Percentiles rank a stretch among this genome's conserved stretches.
Evolutionary conservation across 305 asterid species (phyloP).

Genomic region (Andrographis paniculata): DNA sequence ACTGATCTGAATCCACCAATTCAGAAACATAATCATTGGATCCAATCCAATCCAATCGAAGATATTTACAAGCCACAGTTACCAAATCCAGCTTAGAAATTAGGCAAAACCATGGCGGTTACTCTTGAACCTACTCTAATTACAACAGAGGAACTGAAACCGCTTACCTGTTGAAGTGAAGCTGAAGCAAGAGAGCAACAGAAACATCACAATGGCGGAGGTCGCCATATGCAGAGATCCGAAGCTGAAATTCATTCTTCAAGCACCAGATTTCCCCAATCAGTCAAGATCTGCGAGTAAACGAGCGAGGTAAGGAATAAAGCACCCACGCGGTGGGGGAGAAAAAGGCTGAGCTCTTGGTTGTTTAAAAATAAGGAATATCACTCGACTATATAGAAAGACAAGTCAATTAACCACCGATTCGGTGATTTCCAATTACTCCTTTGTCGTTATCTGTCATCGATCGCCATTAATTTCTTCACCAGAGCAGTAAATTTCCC

Average conservation of each 20-base stretch:
- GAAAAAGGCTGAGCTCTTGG: slow-evolving; percentile 27
- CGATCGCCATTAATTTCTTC: too few species aligned
- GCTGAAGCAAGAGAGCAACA: slow-evolving; percentile 49
- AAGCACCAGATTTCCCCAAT: neutral
- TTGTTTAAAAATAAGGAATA: slow-evolving; percentile 2
- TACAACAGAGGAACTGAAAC: neutral
- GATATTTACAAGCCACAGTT: too few species aligned
- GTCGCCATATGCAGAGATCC: slow-evolving; percentile 29
- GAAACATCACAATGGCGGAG: slow-evolving; percentile 22
- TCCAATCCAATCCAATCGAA: neutral
- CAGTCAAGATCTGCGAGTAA: slow-evolving; percentile 28
- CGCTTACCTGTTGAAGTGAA: slow-evolving; percentile 45
- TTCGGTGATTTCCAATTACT: too few species aligned
- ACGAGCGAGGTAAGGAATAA: neutral
- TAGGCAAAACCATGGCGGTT: too few species aligned
- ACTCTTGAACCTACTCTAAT: too few species aligned
- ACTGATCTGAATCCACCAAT: neutral
- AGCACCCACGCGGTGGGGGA: slow-evolving; percentile 11
- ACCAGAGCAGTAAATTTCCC: too few species aligned
- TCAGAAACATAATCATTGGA: too few species aligned
- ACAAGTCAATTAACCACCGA: too few species aligned
- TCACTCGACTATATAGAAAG: slow-evolving; percentile 6
- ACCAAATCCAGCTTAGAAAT: too few species aligned
- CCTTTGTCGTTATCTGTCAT: too few species aligned
- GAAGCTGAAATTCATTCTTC: slow-evolving; percentile 24